These are phyloP conservation scores for Cronartium quercuum DNA, from an alignment of 1,284 basidiomycete genomes.

Conservation along the genomic window DNA sequence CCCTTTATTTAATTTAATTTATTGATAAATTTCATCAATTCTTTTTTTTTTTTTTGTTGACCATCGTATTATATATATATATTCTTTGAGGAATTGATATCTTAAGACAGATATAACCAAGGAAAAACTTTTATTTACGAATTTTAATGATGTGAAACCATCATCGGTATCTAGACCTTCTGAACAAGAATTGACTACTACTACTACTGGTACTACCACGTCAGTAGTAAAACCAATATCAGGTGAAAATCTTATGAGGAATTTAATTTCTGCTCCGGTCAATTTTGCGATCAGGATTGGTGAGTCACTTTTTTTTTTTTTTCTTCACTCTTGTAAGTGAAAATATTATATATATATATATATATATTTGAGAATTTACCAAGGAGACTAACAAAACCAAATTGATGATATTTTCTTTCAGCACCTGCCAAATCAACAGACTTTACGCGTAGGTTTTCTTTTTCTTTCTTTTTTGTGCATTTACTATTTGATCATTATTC, in stretches of 20 bases:
- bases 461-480: not conserved
- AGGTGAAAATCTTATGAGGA: conserved; percentile 64
- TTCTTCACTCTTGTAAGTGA: conserved; percentile 8
- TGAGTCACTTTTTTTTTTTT: conserved; percentile 50
- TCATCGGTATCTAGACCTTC: too few species aligned
- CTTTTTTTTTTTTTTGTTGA: not conserved
- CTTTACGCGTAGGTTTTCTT: conserved; percentile 39
- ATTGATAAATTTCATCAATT: not conserved
- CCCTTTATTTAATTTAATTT: not conserved
- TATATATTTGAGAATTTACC: too few species aligned
- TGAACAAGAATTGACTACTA: too few species aligned
- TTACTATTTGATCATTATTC: not conserved
- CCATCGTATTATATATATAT: not conserved
- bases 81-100: not conserved
- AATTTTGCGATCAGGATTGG: conserved; percentile 70
- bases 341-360: too few species aligned
- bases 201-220: not conserved
- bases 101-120: conserved; percentile 35
- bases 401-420: not conserved
- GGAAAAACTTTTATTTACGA: not conserved
- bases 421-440: conserved; percentile 38
- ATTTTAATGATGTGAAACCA: not conserved
- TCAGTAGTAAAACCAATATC: not conserved
- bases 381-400: not conserved
- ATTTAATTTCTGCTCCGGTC: conserved; percentile 58